Evolutionary conservation across 1,284 basidiomycete genomes (phyloP), one percentile per base, ranked within the genome.

Genomic region (Trametes polyzona): DNA sequence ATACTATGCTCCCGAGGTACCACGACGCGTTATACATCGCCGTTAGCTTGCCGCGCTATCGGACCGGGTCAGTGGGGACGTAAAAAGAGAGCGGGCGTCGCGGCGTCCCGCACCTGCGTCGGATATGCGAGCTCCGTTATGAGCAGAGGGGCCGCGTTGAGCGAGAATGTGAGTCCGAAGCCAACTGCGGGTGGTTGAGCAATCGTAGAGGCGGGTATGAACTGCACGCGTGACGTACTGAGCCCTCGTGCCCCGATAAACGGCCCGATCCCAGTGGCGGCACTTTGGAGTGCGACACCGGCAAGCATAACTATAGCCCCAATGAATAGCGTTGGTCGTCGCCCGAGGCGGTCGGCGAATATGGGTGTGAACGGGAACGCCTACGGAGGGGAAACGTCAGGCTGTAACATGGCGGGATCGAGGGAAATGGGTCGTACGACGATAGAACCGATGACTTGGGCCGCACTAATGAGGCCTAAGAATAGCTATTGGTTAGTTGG

Each of bases 101-200:
- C 42, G 50, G 50, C 5, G 26, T 17, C 27, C 47, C 75, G 58
- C 59, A 83, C 83, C 66, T 87, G 86, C 10, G 86, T 87, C 23
- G 86, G 89, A 73, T 90, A 90, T 6, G 87, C 81, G 10, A 90
- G 72, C 71, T 91, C 89, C 39, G 86, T 83, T 52, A 90, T 80
- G 30, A 90, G 74, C 40, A 88, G 71, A 2, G 87, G 87, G 1
- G 82, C 82, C 9, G 85, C 81, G 62, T 84, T 88, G 41, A 79
- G 71, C 50, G 81, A 82, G 65, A 88, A 84, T 2, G 81, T 76
- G 17, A 87, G 76, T n/a, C 87, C 87, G 61, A 85, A 76, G 1
- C 87, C 87, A 58, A 87, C 86, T 87, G 47, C 29, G 41, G 61
- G 24, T 40, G 17, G 36, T 47, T 61, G 30, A 67, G 57, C 37